Evolutionary conservation across 2,329 filamentous ascomycete species (phyloP).

Genomic region (Claviceps africana): DNA sequence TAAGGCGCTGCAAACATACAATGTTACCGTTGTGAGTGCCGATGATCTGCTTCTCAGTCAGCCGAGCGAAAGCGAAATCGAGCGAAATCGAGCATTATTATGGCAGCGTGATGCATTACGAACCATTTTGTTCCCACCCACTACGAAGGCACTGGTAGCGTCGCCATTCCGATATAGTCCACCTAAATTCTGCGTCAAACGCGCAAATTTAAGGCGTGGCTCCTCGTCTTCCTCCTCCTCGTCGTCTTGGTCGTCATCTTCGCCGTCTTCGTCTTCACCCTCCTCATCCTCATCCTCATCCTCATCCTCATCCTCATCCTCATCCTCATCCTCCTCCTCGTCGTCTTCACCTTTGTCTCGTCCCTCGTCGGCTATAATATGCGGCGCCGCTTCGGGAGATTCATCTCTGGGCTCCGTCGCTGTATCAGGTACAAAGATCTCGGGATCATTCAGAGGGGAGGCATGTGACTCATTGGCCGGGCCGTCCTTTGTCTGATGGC

Average conservation of each 20-base stretch:
- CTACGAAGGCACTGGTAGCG: constrained; percentile 79
- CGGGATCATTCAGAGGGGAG: neutral
- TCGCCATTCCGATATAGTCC: constrained; percentile 87
- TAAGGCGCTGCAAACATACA: constrained; percentile 37
- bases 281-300: constrained; percentile 20
- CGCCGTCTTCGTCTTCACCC: constrained; percentile 30
- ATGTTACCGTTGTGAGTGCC: constrained; percentile 96
- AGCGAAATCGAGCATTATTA: constrained; percentile 6
- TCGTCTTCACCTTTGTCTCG: constrained; percentile 32
- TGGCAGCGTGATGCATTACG: constrained; percentile 10
- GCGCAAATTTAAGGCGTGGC: constrained; percentile 83
- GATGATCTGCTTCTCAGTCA: constrained; percentile 48
- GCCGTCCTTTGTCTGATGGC: neutral
- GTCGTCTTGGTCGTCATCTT: constrained; percentile 33
- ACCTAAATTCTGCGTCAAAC: constrained; percentile 66
- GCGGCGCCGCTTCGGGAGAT: neutral
- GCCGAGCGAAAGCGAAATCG: neutral
- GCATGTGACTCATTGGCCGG: neutral
- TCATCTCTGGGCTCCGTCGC: neutral
- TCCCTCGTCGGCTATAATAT: constrained; percentile 9
- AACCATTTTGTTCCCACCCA: constrained; percentile 95
- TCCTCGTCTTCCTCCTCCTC: constrained; percentile 83
- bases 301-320: constrained; percentile 12
- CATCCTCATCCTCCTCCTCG: constrained; percentile 34
- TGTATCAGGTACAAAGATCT: neutral